Percentiles rank a stretch among this genome's conserved stretches.
Conservation (phyloP, 2,329 filamentous ascomycete genomes). For the Ophiobolus disseminans region DNA sequence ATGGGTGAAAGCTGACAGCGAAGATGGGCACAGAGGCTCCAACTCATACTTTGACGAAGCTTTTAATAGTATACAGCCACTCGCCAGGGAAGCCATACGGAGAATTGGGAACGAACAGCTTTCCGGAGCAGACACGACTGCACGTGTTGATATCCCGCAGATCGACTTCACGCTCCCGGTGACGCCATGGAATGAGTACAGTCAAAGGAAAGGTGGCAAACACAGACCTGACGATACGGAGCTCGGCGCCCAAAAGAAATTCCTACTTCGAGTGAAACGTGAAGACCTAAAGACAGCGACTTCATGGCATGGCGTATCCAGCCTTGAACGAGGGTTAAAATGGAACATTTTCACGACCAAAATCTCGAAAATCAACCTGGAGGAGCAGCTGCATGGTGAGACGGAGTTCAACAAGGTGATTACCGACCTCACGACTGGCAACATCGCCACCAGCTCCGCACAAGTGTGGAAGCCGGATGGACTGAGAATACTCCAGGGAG, state of each 20-base stretch:
- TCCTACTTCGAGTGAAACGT: slow-evolving; percentile 46
- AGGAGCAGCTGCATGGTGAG: slow-evolving; percentile 52
- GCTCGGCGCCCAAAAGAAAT: slow-evolving; percentile 38
- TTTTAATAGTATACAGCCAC: slow-evolving; percentile 43
- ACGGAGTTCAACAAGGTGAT: slow-evolving; percentile 48
- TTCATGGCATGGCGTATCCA: slow-evolving; percentile 52
- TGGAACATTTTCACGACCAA: slow-evolving; percentile 58
- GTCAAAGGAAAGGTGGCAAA: slow-evolving; percentile 13
- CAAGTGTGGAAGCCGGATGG: slow-evolving; percentile 59
- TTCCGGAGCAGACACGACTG: slow-evolving; percentile 55
- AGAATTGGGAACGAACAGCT: slow-evolving; percentile 55
- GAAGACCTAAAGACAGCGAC: slow-evolving; percentile 35
- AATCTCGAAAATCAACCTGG: slow-evolving; percentile 46
- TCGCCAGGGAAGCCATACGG: slow-evolving; percentile 46
- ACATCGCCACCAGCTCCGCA: slow-evolving; percentile 49
- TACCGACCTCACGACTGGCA: slow-evolving; percentile 36
- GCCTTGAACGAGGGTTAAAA: slow-evolving; percentile 50
- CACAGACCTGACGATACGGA: slow-evolving; percentile 23
- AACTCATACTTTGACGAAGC: slow-evolving; percentile 41
- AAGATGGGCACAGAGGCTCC: slow-evolving; percentile 13
- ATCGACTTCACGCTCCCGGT: slow-evolving; percentile 53
- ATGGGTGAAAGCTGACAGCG: slow-evolving; percentile 23
- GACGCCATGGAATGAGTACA: slow-evolving; percentile 57
- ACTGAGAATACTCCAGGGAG: slow-evolving; percentile 54
- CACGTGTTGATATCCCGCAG: slow-evolving; percentile 57